A percentile compares a stretch with the other conserved stretches of the same genome.
These are phyloP conservation scores for Gryganskiella cystojenkinii DNA, from an alignment of 192 early-diverging fungal species.

Conservation along the genomic window DNA sequence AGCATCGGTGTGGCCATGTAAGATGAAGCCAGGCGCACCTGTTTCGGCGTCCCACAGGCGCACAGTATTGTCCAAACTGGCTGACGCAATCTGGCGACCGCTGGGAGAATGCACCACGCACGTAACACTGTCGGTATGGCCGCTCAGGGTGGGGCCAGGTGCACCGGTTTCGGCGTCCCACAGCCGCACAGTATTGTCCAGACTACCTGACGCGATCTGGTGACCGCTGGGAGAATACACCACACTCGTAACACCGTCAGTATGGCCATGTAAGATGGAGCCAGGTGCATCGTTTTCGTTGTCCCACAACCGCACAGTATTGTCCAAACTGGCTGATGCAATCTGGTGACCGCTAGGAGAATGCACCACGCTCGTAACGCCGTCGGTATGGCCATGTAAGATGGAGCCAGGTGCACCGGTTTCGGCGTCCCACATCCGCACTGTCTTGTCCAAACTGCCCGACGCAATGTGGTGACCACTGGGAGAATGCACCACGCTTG, in stretches of 20 bases:
- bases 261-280: constrained; percentile 3
- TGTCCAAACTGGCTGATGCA: constrained; percentile 3
- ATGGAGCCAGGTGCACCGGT: constrained; percentile 3
- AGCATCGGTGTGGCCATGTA: background rate
- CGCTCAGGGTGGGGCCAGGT: background rate
- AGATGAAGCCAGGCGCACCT: constrained; percentile 1
- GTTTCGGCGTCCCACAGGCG: constrained; percentile 7
- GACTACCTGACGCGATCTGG: background rate
- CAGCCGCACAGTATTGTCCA: background rate
- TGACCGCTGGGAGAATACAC: background rate
- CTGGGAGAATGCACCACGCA: background rate
- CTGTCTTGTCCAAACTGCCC: constrained; percentile 17
- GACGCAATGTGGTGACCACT: constrained; percentile 9
- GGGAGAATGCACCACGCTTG: constrained; percentile 5
- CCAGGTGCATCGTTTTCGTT: background rate
- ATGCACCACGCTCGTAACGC: background rate
- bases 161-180: background rate
- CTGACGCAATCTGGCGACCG: constrained; percentile 3
- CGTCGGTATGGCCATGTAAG: constrained; percentile 6
- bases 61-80: constrained; percentile 3
- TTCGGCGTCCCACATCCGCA: constrained; percentile 11
- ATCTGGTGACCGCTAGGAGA: constrained; percentile 15
- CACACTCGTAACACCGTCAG: background rate
- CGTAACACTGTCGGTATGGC: background rate
- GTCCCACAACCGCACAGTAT: constrained; percentile 9